Conservation (phyloP, 2,329 filamentous ascomycete species). For the Fusarium zealandicum region DNA sequence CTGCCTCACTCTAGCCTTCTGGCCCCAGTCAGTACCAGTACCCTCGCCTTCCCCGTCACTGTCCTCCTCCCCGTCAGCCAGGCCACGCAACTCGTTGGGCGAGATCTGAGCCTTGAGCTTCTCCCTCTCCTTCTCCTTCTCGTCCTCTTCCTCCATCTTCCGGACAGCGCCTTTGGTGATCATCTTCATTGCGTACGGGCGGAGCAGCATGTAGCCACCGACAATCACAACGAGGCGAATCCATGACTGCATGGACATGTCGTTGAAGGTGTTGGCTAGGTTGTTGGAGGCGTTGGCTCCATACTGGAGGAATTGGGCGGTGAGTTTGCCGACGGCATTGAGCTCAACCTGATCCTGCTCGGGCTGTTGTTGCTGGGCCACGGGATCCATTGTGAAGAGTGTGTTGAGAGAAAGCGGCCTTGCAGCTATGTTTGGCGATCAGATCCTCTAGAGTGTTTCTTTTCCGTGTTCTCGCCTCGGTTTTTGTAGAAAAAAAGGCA, state of each 20-base stretch:
- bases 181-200: constrained; percentile 76
- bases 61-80: constrained; percentile 61
- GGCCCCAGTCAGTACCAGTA: constrained; percentile 68
- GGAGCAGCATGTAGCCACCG: constrained; percentile 75
- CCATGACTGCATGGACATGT: constrained; percentile 61
- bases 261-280: constrained; percentile 55
- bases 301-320: constrained; percentile 46
- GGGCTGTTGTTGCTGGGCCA: constrained; percentile 39
- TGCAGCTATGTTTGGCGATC: neutral
- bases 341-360: constrained; percentile 41
- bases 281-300: constrained; percentile 56
- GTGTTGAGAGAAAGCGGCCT: neutral
- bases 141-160: constrained; percentile 67
- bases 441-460: neutral
- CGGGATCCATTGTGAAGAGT: constrained; percentile 32
- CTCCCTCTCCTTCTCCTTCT: constrained; percentile 52
- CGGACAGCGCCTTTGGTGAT: constrained; percentile 69
- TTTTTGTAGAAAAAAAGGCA: neutral
- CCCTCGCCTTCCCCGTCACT: constrained; percentile 55
- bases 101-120: constrained; percentile 66
- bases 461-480: neutral
- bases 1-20: constrained; percentile 74
- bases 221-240: constrained; percentile 76
- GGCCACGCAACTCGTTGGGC: constrained; percentile 69
- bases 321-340: constrained; percentile 46